These are phyloP conservation scores for Glebionis coronaria DNA, from an alignment of 129 eudicot species.

Conservation along the genomic window DNA sequence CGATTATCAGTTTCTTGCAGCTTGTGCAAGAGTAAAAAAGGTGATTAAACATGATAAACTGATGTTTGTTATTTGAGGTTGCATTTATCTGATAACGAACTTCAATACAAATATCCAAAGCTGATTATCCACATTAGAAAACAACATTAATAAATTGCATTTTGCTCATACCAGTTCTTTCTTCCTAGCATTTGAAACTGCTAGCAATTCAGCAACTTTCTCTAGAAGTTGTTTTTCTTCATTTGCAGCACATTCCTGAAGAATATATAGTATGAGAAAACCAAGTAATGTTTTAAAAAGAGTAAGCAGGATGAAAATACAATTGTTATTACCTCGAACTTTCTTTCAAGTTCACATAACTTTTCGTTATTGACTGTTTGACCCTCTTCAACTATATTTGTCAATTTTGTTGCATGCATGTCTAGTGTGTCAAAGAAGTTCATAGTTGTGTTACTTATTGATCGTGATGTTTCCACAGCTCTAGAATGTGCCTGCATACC, in stretches of 20 bases:
- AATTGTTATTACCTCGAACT: slow-evolving; percentile 61
- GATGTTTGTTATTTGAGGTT: neutral
- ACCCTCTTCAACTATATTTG: slow-evolving; percentile 75
- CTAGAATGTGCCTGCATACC: slow-evolving; percentile 76
- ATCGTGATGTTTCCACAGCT: slow-evolving; percentile 69
- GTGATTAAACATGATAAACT: neutral
- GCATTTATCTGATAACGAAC: neutral
- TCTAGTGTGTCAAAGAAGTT: slow-evolving; percentile 79
- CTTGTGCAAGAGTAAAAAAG: too few species aligned
- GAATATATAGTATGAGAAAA: slow-evolving; percentile 2
- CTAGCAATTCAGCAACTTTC: slow-evolving; percentile 92
- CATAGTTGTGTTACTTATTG: slow-evolving; percentile 68
- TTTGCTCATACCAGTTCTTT: slow-evolving; percentile 59
- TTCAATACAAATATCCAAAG: neutral
- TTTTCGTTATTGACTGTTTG: slow-evolving; percentile 74
- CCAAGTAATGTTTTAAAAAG: neutral
- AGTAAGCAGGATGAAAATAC: neutral
- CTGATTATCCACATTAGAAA: neutral
- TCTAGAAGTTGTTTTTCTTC: slow-evolving; percentile 81
- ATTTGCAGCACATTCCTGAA: slow-evolving; percentile 70
- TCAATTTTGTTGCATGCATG: slow-evolving; percentile 68
- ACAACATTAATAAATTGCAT: neutral
- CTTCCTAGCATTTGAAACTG: slow-evolving; percentile 89
- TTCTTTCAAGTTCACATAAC: slow-evolving; percentile 73
- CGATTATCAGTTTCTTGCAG: too few species aligned